These are phyloP conservation scores for Starmerella bombi DNA, from an alignment of 805 yeast species.

Conservation along the genomic window DNA sequence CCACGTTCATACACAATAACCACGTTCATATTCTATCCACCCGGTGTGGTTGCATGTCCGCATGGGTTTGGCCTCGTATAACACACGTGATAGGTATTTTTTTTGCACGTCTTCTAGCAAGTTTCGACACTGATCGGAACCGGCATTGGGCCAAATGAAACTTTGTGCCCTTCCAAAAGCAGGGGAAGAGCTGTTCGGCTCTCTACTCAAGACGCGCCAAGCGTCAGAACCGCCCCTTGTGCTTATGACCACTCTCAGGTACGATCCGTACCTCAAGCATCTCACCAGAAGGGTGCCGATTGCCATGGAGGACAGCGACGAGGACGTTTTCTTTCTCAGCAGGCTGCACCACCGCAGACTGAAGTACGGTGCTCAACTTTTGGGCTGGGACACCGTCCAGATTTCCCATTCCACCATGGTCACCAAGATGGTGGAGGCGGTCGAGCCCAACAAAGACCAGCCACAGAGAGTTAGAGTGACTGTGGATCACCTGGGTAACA, in stretches of 20 bases:
- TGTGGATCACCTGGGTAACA: constrained; percentile 29
- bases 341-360: constrained; percentile 53
- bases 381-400: constrained; percentile 34
- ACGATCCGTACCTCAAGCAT: constrained; percentile 46
- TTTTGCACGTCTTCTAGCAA: too few species aligned
- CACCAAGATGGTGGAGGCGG: constrained; percentile 25
- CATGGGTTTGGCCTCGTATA: too few species aligned
- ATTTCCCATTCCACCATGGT: constrained; percentile 35
- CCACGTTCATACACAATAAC: too few species aligned
- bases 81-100: too few species aligned
- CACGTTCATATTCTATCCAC: too few species aligned
- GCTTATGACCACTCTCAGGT: constrained; percentile 58
- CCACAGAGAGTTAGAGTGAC: constrained; percentile 40
- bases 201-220: neutral
- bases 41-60: too few species aligned
- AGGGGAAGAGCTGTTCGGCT: constrained; percentile 9
- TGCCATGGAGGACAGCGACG: constrained; percentile 23
- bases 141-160: constrained; percentile 13
- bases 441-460: constrained; percentile 13
- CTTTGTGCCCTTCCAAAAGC: constrained; percentile 15
- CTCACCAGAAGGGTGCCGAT: constrained; percentile 21
- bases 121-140: too few species aligned
- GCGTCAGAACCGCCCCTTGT: constrained; percentile 33
- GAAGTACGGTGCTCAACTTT: constrained; percentile 40
- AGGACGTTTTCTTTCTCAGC: constrained; percentile 43